Evolutionary conservation across 2,329 filamentous ascomycete genomes (phyloP).

Genomic region (Arthrobotrys conoides): DNA sequence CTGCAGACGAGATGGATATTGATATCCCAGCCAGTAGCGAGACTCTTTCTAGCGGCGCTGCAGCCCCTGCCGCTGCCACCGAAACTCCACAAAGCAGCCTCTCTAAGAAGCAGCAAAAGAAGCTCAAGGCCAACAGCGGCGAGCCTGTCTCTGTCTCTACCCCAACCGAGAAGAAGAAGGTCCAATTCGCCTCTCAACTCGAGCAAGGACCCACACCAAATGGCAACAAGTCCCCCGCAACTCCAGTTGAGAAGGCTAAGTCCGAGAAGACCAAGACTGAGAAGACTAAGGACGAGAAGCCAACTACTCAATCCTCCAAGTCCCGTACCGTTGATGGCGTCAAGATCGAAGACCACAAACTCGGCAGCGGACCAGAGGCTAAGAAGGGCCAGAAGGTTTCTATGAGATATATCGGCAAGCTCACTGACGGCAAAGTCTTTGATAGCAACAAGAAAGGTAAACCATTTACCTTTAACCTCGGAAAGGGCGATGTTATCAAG

Average conservation of each 20-base stretch:
- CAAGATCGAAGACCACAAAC: constrained; percentile 94
- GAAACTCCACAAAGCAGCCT: constrained; percentile 74
- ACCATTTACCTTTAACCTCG: constrained; percentile 96
- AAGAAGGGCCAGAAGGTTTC: constrained; percentile 93
- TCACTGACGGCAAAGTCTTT: constrained; percentile 93
- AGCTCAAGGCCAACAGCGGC: constrained; percentile 98
- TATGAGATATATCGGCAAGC: constrained; percentile 99
- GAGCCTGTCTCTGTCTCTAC: constrained; percentile 78
- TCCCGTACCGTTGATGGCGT: constrained; percentile 79
- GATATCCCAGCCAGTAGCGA: constrained; percentile 73
- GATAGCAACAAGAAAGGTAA: constrained; percentile 99
- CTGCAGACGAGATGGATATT: constrained; percentile 75
- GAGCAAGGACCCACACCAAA: constrained; percentile 93
- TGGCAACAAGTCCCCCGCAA: constrained; percentile 67
- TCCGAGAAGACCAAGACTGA: constrained; percentile 67
- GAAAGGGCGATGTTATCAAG: constrained; percentile 96
- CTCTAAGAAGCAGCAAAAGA: constrained; percentile 98
- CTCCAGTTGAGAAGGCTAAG: constrained; percentile 65
- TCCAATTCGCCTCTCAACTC: constrained; percentile 98
- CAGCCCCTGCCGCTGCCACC: constrained; percentile 60
- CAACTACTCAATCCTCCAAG: constrained; percentile 68
- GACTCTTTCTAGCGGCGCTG: constrained; percentile 41
- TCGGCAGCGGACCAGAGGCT: constrained; percentile 84
- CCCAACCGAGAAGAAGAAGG: constrained; percentile 85
- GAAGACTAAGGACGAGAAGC: constrained; percentile 68